Percentiles rank a stretch among this genome's conserved stretches.
Evolutionary conservation across 257 asterid genomes (phyloP).

Genomic region (Lavandula angustifolia): DNA sequence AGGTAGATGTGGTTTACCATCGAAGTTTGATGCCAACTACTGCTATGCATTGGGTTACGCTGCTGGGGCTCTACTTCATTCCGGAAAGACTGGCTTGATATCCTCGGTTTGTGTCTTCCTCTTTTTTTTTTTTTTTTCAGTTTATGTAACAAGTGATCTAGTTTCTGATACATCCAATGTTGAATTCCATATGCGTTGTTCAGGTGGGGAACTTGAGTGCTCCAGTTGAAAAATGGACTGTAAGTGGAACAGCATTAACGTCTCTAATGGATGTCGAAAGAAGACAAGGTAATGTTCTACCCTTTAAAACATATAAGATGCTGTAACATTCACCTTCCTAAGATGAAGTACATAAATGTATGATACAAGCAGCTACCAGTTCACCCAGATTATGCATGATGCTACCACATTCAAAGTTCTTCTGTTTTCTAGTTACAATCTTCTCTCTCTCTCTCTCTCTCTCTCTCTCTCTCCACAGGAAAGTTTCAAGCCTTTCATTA

Average conservation of each 20-base stretch:
- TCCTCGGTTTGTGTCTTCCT: conserved; percentile 51
- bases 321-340: too few relatives aligned
- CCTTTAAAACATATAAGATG: background rate
- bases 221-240: conserved; percentile 71
- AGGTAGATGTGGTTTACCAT: conserved; percentile 82
- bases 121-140: background rate
- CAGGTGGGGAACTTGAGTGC: conserved; percentile 83
- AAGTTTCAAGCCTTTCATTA: conserved; percentile 87
- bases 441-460: conserved; percentile 4
- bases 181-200: conserved; percentile 3
- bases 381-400: too few relatives aligned
- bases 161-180: background rate
- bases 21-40: conserved; percentile 68
- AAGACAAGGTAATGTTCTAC: conserved; percentile 59
- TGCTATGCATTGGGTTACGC: conserved; percentile 66
- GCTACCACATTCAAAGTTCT: background rate
- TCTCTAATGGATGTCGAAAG: conserved; percentile 86
- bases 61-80: conserved; percentile 41
- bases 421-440: background rate
- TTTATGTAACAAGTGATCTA: background rate
- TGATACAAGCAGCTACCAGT: too few relatives aligned
- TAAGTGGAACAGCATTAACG: conserved; percentile 86
- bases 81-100: conserved; percentile 43
- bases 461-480: conserved; percentile 41
- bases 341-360: too few relatives aligned